These are phyloP conservation scores for Microbotryomycetes sp. DNA, from an alignment of 1,284 basidiomycete species.

Conservation along the genomic window DNA sequence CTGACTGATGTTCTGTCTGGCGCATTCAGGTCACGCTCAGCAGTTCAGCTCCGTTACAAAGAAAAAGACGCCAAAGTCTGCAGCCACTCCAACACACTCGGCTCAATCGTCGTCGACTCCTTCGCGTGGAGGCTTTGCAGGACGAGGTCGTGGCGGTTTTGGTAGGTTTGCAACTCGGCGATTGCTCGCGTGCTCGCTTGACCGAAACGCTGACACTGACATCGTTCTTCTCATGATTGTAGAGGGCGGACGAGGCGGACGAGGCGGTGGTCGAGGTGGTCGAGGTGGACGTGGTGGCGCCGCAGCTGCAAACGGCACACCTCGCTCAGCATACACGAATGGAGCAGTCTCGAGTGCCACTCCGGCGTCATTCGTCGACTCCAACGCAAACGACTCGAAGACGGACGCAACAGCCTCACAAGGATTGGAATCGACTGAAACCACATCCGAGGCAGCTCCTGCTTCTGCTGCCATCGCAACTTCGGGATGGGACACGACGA, in stretches of 20 bases:
- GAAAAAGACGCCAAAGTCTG: constrained; percentile 59
- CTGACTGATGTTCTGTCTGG: background rate
- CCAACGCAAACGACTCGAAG: too few relatives aligned
- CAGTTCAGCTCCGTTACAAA: constrained; percentile 80
- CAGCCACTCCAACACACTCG: constrained; percentile 5
- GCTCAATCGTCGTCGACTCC: background rate
- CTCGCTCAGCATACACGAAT: constrained; percentile 23
- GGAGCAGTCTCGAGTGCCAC: constrained; percentile 14
- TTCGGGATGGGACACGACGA: background rate
- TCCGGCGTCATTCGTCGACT: constrained; percentile 22
- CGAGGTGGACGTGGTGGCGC: constrained; percentile 56
- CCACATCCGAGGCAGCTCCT: constrained; percentile 4
- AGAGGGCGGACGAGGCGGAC: constrained; percentile 42
- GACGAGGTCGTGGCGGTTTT: constrained; percentile 5
- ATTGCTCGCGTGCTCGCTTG: background rate
- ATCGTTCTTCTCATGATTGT: background rate
- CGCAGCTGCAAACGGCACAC: constrained; percentile 48
- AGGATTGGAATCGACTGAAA: background rate
- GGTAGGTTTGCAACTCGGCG: background rate
- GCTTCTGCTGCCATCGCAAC: background rate
- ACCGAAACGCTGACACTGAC: background rate
- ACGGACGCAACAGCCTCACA: too few relatives aligned
- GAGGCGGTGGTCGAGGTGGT: constrained; percentile 56
- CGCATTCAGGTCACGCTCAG: constrained; percentile 58
- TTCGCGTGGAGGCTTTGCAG: constrained; percentile 22